phyloP scores from a whole-genome alignment of 2,329 filamentous ascomycete genomes.

The Westerdykella sp. region DNA sequence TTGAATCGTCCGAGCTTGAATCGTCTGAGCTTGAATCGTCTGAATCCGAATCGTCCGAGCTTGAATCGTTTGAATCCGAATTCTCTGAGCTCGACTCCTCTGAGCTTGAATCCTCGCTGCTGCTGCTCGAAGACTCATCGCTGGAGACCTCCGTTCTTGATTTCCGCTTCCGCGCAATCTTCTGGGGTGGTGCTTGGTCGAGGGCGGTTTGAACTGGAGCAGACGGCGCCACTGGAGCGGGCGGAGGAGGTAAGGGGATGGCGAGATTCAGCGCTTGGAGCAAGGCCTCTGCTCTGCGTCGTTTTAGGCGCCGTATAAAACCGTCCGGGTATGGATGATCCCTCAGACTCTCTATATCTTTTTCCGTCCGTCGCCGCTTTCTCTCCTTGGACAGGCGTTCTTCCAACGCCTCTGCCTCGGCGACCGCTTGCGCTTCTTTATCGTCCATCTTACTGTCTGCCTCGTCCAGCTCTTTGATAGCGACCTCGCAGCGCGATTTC shows the following conservation, averaged over 20 bases:
- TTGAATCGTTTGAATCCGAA: conserved; percentile 16
- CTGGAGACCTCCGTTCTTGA: conserved; percentile 23
- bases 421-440: conserved; percentile 27
- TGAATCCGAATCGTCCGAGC: conserved; percentile 6
- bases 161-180: conserved; percentile 15
- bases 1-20: neutral
- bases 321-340: conserved; percentile 22
- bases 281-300: conserved; percentile 28
- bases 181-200: conserved; percentile 6
- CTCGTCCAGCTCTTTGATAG: conserved; percentile 50
- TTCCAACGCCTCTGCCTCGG: conserved; percentile 33
- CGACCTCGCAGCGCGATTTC: conserved; percentile 57
- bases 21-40: neutral
- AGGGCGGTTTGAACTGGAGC: neutral
- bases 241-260: conserved; percentile 2
- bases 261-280: conserved; percentile 22
- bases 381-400: conserved; percentile 28
- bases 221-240: neutral
- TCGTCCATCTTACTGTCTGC: conserved; percentile 34
- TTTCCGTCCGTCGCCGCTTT: conserved; percentile 26
- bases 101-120: conserved; percentile 21
- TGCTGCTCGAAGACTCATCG: conserved; percentile 31
- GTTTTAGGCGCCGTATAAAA: conserved; percentile 31
- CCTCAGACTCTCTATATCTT: conserved; percentile 20
- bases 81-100: conserved; percentile 9